Evolutionary conservation across 768 basidiomycete species (phyloP).

Genomic region (Lactifluus hygrophoroides): DNA sequence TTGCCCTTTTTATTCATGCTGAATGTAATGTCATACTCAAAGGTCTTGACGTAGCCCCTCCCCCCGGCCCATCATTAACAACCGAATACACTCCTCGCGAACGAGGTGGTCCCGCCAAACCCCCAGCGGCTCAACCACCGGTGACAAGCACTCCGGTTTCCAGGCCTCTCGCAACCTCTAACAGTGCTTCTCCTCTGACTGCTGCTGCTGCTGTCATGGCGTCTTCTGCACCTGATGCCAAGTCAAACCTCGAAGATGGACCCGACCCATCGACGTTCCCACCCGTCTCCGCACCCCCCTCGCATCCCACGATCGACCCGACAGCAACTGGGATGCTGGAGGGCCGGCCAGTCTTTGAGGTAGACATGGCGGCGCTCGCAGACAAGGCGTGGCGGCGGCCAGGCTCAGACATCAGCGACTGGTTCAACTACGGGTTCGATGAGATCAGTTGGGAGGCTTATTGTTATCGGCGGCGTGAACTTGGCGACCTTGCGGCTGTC

Average conservation of each 20-base stretch:
- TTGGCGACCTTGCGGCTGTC: constrained; percentile 71
- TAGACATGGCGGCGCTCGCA: constrained; percentile 63
- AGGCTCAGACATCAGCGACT: constrained; percentile 90
- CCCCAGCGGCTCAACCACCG: constrained; percentile 24
- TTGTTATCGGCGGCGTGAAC: constrained; percentile 71
- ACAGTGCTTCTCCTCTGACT: constrained; percentile 17
- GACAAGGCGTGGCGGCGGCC: constrained; percentile 90
- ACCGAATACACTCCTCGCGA: constrained; percentile 77
- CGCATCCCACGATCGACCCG: constrained; percentile 73
- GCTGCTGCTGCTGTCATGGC: neutral
- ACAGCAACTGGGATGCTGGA: constrained; percentile 55
- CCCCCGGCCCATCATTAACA: constrained; percentile 57
- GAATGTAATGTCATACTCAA: neutral
- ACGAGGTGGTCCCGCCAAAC: constrained; percentile 41
- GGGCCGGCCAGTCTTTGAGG: constrained; percentile 74
- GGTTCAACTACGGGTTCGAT: constrained; percentile 99
- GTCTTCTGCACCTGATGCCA: neutral
- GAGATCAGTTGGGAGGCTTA: constrained; percentile 95
- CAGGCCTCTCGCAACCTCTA: constrained; percentile 16
- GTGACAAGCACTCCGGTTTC: constrained; percentile 9
- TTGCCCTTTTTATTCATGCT: neutral
- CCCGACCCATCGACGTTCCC: constrained; percentile 60
- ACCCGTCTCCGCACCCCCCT: constrained; percentile 59
- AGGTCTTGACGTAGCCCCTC: constrained; percentile 30
- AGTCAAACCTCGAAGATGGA: constrained; percentile 36